Percentiles rank a stretch among this genome's conserved stretches.
These are phyloP conservation scores for Schwanniomyces sp. DNA, from an alignment of 805 yeast species.

Conservation along the genomic window DNA sequence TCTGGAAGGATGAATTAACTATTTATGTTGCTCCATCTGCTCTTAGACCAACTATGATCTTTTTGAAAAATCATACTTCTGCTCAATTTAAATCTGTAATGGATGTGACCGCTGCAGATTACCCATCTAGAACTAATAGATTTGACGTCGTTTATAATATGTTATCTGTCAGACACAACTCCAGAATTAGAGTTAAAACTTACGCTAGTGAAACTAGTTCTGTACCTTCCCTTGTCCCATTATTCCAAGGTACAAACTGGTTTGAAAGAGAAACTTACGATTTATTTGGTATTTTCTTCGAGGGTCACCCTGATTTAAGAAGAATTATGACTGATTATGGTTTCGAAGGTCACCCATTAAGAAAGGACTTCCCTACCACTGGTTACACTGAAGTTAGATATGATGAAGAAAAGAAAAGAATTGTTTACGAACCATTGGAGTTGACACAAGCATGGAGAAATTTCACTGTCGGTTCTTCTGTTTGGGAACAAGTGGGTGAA, in stretches of 20 bases:
- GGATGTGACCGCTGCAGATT: slow-evolving; percentile 87
- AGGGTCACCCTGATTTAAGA: slow-evolving; percentile 86
- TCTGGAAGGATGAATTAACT: slow-evolving; percentile 88
- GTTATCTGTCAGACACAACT: slow-evolving; percentile 77
- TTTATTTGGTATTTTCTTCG: slow-evolving; percentile 83
- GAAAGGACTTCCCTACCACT: slow-evolving; percentile 91
- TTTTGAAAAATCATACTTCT: slow-evolving; percentile 75
- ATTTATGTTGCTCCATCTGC: slow-evolving; percentile 76
- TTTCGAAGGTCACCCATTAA: slow-evolving; percentile 86
- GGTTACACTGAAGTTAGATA: slow-evolving; percentile 89
- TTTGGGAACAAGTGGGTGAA: slow-evolving; percentile 90
- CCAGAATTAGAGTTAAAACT: slow-evolving; percentile 85
- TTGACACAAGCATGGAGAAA: slow-evolving; percentile 91
- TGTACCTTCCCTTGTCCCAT: slow-evolving; percentile 73
- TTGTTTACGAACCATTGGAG: slow-evolving; percentile 87
- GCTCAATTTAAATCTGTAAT: slow-evolving; percentile 75
- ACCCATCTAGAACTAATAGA: slow-evolving; percentile 78
- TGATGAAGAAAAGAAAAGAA: slow-evolving; percentile 88
- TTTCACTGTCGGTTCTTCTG: slow-evolving; percentile 83
- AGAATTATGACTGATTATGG: slow-evolving; percentile 91
- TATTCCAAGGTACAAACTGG: slow-evolving; percentile 86
- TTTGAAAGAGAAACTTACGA: slow-evolving; percentile 88
- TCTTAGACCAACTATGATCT: slow-evolving; percentile 65
- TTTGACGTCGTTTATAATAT: slow-evolving; percentile 86
- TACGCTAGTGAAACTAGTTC: slow-evolving; percentile 81